Base-by-base conservation (phyloP, 257 asterid species). In the Solanum bulbocastanum region DNA sequence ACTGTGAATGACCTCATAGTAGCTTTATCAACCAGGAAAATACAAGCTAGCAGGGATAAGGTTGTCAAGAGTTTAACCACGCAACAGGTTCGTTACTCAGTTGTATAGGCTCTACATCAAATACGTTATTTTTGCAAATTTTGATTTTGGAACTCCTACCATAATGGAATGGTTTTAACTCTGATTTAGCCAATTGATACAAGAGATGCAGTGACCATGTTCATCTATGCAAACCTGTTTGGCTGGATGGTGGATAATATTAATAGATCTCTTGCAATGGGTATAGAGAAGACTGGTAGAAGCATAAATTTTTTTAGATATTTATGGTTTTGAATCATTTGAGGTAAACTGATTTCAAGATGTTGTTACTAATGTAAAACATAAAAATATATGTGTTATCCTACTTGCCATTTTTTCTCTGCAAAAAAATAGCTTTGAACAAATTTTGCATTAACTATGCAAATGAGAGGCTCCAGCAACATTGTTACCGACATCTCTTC, bases 231-330 rank as follows among this genome's bases (percentile, higher is more conserved):
- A 39, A 94, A 96, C 90, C 90, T 96, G 93, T 97, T 97, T 90
- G 95, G 93, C 60, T 97, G 99, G 99, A 93, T 97, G 84, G 98
- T 96, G 22, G 95, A 91, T 86, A 91, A 91, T 92, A 92, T 95
- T 88, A 97, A 97, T 89, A 85, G 88, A 87, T 94, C 95, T 86
- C 98, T 96, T 89, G 92, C 92, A 39, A 84, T 75, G 94, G 93
- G 93, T 88, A 92, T 92, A 83, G 90, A 88, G 52, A 91, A 88
- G 86, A 87, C 93, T 62, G 93, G 94, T 85, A 92, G 87, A 88
- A 92, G 96, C 84, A 92, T 97, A 89, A 94, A 94, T n/a, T 89
- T 92, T 97, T 88, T 85, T 97, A 83, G 99, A 97, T 92, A 92
- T 95, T 86, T 95, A 92, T 90, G 99, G 99, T 85, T 97, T 96